Evolutionary conservation across 495 filamentous ascomycete species (phyloP).

Genomic region (Polyplosphaeria fusca): DNA sequence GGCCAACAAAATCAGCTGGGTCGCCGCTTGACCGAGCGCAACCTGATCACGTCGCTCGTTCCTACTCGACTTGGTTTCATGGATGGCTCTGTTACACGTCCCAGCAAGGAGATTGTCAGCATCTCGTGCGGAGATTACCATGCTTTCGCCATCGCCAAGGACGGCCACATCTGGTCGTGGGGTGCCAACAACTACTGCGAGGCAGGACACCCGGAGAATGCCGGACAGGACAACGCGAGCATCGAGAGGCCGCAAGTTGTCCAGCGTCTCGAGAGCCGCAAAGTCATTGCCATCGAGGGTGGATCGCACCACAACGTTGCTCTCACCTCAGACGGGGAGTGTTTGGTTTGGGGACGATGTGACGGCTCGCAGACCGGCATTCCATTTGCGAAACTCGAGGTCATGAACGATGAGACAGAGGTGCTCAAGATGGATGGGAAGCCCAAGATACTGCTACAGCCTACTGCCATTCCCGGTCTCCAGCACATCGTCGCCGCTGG

Average conservation of each 20-base stretch:
- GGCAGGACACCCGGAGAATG: constrained; percentile 66
- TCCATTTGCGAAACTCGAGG: constrained; percentile 43
- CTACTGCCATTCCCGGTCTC: constrained; percentile 50
- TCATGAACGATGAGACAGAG: constrained; percentile 53
- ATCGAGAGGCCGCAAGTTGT: constrained; percentile 60
- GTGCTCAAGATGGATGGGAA: constrained; percentile 55
- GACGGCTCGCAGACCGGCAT: constrained; percentile 64
- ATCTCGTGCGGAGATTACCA: constrained; percentile 67
- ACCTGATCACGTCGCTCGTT: constrained; percentile 56
- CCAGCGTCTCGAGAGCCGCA: constrained; percentile 52
- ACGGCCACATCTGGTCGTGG: constrained; percentile 75
- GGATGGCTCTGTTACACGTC: constrained; percentile 25
- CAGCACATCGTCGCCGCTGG: constrained; percentile 45
- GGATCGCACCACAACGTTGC: constrained; percentile 68
- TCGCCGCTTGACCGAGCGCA: constrained; percentile 62
- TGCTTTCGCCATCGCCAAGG: constrained; percentile 70
- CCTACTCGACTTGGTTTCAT: constrained; percentile 65
- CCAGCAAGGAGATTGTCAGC: constrained; percentile 53
- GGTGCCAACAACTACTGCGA: constrained; percentile 85
- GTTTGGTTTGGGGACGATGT: constrained; percentile 67
- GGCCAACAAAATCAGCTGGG: constrained; percentile 76
- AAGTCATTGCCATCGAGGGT: constrained; percentile 57
- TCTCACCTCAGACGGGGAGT: constrained; percentile 57
- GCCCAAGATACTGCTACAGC: constrained; percentile 57
- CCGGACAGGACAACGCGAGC: constrained; percentile 61